Evolutionary conservation across 2,329 filamentous ascomycete species (phyloP).

Genomic region (Hypomyces rosellus): DNA sequence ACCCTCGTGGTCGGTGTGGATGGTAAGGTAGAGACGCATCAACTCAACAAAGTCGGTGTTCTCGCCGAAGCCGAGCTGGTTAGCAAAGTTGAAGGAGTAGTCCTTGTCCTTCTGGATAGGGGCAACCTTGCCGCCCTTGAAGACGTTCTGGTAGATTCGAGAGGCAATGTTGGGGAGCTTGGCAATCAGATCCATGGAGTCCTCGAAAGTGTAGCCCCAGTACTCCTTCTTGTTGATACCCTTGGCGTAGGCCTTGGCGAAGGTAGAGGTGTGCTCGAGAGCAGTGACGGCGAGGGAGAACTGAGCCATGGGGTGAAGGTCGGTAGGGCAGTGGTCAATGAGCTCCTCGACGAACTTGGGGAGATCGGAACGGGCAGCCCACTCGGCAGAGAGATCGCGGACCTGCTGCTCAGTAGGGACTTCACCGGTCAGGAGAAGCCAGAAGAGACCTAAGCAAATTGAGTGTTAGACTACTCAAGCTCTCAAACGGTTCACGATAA

Average conservation of each 20-base stretch:
- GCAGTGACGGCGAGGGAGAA: slow-evolving; percentile 97
- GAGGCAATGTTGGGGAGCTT: slow-evolving; percentile 98
- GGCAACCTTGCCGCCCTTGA: slow-evolving; percentile 99
- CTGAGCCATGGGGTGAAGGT: slow-evolving; percentile 99
- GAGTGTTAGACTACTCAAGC: background rate
- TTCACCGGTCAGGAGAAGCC: slow-evolving; percentile 97
- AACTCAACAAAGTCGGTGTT: slow-evolving; percentile 98
- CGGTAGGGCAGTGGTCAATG: slow-evolving; percentile 98
- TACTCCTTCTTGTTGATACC: slow-evolving; percentile 99
- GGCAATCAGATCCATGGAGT: slow-evolving; percentile 99
- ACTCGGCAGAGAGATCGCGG: slow-evolving; percentile 94
- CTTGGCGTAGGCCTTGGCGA: slow-evolving; percentile 98
- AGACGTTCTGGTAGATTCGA: slow-evolving; percentile 99
- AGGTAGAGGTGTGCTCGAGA: slow-evolving; percentile 96
- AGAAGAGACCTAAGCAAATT: slow-evolving; percentile 75
- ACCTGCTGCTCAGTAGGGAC: slow-evolving; percentile 98
- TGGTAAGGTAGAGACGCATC: slow-evolving; percentile 98
- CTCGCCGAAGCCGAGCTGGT: slow-evolving; percentile 93
- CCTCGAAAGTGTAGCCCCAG: slow-evolving; percentile 99
- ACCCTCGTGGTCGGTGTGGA: slow-evolving; percentile 99
- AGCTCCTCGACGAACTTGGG: slow-evolving; percentile 99
- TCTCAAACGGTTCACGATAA: background rate
- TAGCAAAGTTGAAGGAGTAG: slow-evolving; percentile 98
- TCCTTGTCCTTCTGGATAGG: slow-evolving; percentile 98
- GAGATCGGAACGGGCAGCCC: slow-evolving; percentile 93